phyloP scores from a whole-genome alignment of 441 rosid genomes.

The Populus hybrid region DNA sequence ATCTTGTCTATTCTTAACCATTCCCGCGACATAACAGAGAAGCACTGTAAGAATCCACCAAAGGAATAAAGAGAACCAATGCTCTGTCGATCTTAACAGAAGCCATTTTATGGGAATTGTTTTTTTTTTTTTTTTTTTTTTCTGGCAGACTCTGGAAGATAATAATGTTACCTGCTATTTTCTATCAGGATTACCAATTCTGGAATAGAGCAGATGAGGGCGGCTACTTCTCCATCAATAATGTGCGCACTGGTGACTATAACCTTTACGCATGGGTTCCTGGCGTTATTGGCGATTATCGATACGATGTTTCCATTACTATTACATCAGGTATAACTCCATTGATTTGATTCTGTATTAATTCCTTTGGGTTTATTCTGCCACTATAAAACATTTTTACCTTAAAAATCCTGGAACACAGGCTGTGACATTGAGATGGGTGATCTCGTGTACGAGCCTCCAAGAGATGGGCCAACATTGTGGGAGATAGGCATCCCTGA shows the following conservation, averaged over 20 bases:
- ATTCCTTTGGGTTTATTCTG: background rate
- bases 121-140: too few species aligned
- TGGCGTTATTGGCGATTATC: conserved; percentile 58
- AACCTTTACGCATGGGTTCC: conserved; percentile 63
- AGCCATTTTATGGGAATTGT: background rate
- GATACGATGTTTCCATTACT: conserved; percentile 26
- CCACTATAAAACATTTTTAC: conserved; percentile 9
- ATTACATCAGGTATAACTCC: background rate
- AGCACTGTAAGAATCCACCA: background rate
- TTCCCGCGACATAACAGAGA: background rate
- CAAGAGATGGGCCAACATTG: too few species aligned
- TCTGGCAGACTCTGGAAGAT: background rate
- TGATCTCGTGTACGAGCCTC: conserved; percentile 26
- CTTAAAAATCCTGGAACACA: conserved; percentile 17
- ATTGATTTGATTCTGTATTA: background rate
- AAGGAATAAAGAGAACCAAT: background rate
- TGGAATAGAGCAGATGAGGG: conserved; percentile 56
- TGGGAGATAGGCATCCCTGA: too few species aligned
- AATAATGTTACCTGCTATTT: background rate
- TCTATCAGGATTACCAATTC: conserved; percentile 51
- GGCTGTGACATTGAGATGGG: conserved; percentile 57
- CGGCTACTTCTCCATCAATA: conserved; percentile 47
- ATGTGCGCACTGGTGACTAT: conserved; percentile 34
- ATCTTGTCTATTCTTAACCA: background rate
- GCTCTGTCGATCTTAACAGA: conserved; percentile 35